These are phyloP conservation scores for Babesia bovis DNA, from an alignment of 169 alveolate species.

Conservation along the genomic window DNA sequence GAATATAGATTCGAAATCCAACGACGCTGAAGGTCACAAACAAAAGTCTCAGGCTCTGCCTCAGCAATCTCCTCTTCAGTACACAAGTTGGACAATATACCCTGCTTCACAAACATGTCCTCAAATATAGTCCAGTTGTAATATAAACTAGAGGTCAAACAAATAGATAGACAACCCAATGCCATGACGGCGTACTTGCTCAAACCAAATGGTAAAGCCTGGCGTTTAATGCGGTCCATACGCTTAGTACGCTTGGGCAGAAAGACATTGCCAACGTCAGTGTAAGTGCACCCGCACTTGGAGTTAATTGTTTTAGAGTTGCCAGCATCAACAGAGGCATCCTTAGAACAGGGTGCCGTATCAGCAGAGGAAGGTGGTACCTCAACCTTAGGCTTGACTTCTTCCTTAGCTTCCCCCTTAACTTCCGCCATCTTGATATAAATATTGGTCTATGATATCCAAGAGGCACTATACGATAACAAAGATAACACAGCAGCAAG, in stretches of 20 bases:
- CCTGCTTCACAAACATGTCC: conserved; percentile 31
- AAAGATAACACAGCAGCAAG: too few relatives aligned
- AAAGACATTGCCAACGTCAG: conserved; percentile 10
- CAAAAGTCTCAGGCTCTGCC: conserved; percentile 34
- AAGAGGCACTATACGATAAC: too few relatives aligned
- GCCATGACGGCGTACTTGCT: conserved; percentile 19
- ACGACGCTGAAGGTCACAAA: conserved; percentile 58
- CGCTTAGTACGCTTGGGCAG: conserved; percentile 15
- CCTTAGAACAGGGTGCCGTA: too few relatives aligned
- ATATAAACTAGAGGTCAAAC: conserved; percentile 55
- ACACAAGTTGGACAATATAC: conserved; percentile 26
- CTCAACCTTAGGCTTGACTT: background rate
- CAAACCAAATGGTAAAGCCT: conserved; percentile 37
- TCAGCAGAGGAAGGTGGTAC: background rate
- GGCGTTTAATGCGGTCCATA: conserved; percentile 4
- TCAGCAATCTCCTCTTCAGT: conserved; percentile 27
- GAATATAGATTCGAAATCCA: conserved; percentile 35
- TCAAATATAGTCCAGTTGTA: conserved; percentile 65
- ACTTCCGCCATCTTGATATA: too few relatives aligned
- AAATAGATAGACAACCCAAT: conserved; percentile 39
- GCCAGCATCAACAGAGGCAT: too few relatives aligned
- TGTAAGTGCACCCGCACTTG: conserved; percentile 1
- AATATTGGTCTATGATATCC: too few relatives aligned
- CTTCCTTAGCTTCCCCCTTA: too few relatives aligned
- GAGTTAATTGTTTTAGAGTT: too few relatives aligned